Percentiles rank a stretch among this genome's conserved stretches.
These are phyloP conservation scores for Viola odorata DNA, from an alignment of 345 rosid species.

Conservation along the genomic window DNA sequence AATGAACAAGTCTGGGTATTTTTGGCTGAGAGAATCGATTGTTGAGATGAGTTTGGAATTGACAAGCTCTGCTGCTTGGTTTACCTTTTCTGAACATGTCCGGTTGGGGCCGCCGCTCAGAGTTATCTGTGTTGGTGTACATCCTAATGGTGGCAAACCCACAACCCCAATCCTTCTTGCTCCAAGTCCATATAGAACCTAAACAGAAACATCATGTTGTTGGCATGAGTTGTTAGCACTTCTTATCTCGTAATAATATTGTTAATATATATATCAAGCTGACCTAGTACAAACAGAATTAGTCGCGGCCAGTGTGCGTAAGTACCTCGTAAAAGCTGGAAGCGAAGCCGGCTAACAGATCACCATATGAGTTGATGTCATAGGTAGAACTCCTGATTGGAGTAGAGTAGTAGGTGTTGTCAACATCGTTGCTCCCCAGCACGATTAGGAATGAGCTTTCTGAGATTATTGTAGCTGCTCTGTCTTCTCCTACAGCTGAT, in stretches of 20 bases:
- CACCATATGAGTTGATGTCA: conserved; percentile 19
- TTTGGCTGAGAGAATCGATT: conserved; percentile 23
- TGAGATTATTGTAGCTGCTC: conserved; percentile 3
- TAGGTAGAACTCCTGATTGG: not conserved
- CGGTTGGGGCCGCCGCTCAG: conserved; percentile 47
- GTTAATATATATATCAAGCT: not conserved
- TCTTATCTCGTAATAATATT: not conserved
- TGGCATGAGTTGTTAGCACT: not conserved
- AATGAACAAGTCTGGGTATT: conserved; percentile 25
- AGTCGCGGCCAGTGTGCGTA: not conserved
- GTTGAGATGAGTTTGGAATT: conserved; percentile 45
- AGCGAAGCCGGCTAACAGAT: conserved; percentile 19
- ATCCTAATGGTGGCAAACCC: conserved; percentile 60
- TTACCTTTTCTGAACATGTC: conserved; percentile 36
- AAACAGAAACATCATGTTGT: not conserved
- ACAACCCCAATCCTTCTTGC: conserved; percentile 51
- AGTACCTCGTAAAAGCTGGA: conserved; percentile 21
- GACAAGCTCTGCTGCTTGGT: conserved; percentile 47
- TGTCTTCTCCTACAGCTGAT: conserved; percentile 18
- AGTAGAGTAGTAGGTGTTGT: conserved; percentile 13
- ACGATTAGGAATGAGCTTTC: conserved; percentile 11
- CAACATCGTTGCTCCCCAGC: conserved; percentile 25
- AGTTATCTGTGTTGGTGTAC: conserved; percentile 71
- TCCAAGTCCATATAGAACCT: conserved; percentile 54
- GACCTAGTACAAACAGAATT: not conserved